phyloP scores from a whole-genome alignment of 106 monocot species.

The Amphibolis antarctica region DNA sequence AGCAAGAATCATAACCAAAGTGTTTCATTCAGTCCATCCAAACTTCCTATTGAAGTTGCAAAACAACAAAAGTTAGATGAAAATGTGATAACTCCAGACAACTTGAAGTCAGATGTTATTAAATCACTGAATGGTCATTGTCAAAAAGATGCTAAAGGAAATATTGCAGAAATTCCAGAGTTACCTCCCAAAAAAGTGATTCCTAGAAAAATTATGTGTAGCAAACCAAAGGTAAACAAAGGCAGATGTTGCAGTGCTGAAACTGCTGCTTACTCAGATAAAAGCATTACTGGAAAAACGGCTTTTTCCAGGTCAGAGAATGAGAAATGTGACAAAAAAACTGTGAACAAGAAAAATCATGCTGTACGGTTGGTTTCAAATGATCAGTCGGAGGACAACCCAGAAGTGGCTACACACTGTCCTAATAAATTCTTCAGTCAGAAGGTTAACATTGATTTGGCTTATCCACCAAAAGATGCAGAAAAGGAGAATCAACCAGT shows the following conservation, averaged over 20 bases:
- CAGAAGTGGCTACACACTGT: not conserved
- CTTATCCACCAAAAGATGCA: slow-evolving; percentile 16
- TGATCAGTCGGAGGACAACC: not conserved
- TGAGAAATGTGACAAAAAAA: not conserved
- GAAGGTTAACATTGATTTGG: slow-evolving; percentile 2
- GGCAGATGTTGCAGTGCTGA: not conserved
- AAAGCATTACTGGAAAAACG: not conserved
- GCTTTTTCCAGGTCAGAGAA: not conserved
- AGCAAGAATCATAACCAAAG: not conserved
- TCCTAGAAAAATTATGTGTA: slow-evolving; percentile 2
- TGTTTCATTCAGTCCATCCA: not conserved
- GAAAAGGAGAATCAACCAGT: slow-evolving; percentile 59
- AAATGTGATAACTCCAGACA: not conserved
- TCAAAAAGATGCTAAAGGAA: not conserved
- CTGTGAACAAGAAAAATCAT: not conserved
- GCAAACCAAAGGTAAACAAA: slow-evolving; percentile 1
- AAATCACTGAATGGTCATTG: not conserved
- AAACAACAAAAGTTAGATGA: not conserved
- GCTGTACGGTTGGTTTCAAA: not conserved
- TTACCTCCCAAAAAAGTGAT: not conserved
- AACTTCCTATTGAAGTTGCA: not conserved
- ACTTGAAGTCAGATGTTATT: slow-evolving; percentile 4
- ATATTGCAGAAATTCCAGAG: not conserved
- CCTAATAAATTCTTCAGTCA: not conserved
- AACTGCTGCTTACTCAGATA: slow-evolving; percentile 2